Conservation (phyloP, 257 asterid genomes). For the Echites panduratus region DNA sequence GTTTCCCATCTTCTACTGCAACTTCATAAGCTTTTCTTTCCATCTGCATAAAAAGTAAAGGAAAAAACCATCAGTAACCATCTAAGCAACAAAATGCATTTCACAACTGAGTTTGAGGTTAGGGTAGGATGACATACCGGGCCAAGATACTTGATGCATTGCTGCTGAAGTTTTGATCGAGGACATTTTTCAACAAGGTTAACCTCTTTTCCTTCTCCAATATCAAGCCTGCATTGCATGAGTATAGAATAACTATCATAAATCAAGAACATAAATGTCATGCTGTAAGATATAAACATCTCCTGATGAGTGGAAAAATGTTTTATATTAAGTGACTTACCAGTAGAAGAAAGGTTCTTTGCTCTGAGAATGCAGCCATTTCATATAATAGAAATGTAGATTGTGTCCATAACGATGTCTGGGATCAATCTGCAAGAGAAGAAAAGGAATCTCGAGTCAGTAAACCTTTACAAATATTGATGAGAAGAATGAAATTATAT, state of each 20-base stretch:
- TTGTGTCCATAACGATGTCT: constrained; percentile 97
- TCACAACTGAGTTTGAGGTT: neutral
- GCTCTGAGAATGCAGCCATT: constrained; percentile 85
- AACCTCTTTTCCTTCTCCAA: constrained; percentile 91
- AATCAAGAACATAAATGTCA: neutral
- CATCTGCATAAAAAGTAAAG: constrained; percentile 37
- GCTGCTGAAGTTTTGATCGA: constrained; percentile 86
- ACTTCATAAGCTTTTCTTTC: constrained; percentile 82
- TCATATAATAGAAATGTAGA: constrained; percentile 74
- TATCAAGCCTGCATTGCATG: constrained; percentile 58
- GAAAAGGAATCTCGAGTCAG: constrained; percentile 18
- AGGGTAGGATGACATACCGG: constrained; percentile 44
- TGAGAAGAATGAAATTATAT: neutral
- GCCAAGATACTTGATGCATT: constrained; percentile 94
- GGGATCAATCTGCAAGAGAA: constrained; percentile 70
- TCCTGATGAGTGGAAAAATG: neutral
- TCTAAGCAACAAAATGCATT: neutral
- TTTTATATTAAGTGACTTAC: constrained; percentile 27
- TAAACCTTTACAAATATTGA: neutral
- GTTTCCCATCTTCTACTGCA: constrained; percentile 62
- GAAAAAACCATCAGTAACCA: constrained; percentile 5
- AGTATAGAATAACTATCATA: constrained; percentile 16
- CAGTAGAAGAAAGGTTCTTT: constrained; percentile 95
- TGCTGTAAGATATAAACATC: neutral
- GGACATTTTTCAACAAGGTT: constrained; percentile 69